Conservation (phyloP, 257 asterid species). For the Jaltomata sinuosa region DNA sequence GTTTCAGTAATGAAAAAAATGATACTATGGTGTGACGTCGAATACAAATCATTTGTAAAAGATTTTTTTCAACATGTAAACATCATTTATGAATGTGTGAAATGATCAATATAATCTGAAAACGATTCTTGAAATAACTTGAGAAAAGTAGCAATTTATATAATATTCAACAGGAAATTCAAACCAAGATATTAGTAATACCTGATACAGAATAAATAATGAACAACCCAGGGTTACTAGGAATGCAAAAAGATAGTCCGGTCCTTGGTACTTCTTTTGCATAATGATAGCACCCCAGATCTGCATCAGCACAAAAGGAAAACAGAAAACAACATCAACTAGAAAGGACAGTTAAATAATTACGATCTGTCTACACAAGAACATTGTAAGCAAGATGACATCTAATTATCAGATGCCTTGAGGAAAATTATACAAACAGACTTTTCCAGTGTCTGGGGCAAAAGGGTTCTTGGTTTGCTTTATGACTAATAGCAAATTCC, state of each 20-base stretch:
- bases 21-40: neutral
- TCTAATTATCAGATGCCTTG: neutral
- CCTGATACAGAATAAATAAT: slow-evolving; percentile 85
- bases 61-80: neutral
- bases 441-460: neutral
- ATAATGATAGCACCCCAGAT: slow-evolving; percentile 91
- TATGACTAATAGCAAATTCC: neutral
- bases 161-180: neutral
- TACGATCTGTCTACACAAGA: neutral
- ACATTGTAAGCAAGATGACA: neutral
- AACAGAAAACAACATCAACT: slow-evolving; percentile 1
- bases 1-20: neutral
- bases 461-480: neutral
- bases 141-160: neutral
- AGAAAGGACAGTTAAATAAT: neutral
- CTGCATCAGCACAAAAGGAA: slow-evolving; percentile 41
- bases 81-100: neutral
- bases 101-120: neutral
- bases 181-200: slow-evolving; percentile 10
- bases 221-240: slow-evolving; percentile 91
- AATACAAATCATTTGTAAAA: neutral
- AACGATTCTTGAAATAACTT: neutral
- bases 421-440: neutral
- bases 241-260: slow-evolving; percentile 68
- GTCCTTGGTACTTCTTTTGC: slow-evolving; percentile 88